These are phyloP conservation scores for Leccinum insolens DNA, from an alignment of 1,284 basidiomycete species.

Conservation along the genomic window DNA sequence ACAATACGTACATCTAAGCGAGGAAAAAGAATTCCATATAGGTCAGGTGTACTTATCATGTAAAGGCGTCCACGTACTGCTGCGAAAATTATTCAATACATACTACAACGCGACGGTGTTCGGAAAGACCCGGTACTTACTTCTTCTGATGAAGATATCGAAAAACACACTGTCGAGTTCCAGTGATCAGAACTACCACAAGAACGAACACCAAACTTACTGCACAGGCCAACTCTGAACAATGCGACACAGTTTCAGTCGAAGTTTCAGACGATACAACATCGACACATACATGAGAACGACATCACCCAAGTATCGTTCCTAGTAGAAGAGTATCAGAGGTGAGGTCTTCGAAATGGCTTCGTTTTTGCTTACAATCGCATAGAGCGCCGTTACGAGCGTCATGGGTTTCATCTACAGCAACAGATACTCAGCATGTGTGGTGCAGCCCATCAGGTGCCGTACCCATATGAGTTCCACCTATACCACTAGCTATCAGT, in stretches of 20 bases:
- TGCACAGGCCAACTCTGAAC: constrained; percentile 22
- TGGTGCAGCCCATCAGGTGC: not conserved
- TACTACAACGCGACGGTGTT: not conserved
- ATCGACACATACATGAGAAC: constrained; percentile 31
- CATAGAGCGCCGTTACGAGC: constrained; percentile 29
- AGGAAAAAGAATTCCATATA: not conserved
- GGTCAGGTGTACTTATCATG: not conserved
- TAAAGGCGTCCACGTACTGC: constrained; percentile 25
- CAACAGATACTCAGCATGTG: not conserved
- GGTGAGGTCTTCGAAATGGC: not conserved
- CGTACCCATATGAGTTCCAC: constrained; percentile 37
- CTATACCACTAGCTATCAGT: constrained; percentile 17
- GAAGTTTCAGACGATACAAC: not conserved
- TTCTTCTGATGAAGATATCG: constrained; percentile 17
- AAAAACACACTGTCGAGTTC: constrained; percentile 27
- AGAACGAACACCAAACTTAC: constrained; percentile 16
- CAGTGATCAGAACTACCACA: not conserved
- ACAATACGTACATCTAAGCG: constrained; percentile 25
- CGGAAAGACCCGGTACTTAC: constrained; percentile 17
- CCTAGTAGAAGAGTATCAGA: constrained; percentile 20
- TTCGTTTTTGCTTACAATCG: constrained; percentile 22
- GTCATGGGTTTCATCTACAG: constrained; percentile 30
- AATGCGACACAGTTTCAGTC: not conserved
- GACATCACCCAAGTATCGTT: constrained; percentile 35
- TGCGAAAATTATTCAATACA: constrained; percentile 14